These are phyloP conservation scores for Candida gorgasii DNA, from an alignment of 805 yeast genomes.

Conservation along the genomic window DNA sequence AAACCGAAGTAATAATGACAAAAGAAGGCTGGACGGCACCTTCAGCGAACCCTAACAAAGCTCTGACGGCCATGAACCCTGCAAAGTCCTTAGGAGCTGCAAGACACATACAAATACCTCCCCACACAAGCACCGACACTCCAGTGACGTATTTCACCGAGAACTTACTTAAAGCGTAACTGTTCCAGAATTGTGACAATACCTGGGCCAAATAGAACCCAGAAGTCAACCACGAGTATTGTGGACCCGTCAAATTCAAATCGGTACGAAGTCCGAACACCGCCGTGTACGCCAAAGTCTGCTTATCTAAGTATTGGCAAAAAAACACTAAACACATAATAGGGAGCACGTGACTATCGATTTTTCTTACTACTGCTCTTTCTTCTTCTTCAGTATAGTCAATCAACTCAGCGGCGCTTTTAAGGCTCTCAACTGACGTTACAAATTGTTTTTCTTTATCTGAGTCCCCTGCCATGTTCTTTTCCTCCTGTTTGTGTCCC, in stretches of 20 bases:
- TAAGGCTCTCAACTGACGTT: background rate
- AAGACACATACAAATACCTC: constrained; percentile 51
- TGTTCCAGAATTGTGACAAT: constrained; percentile 33
- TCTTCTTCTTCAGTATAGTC: constrained; percentile 13
- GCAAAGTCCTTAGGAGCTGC: constrained; percentile 54
- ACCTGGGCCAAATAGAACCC: constrained; percentile 46
- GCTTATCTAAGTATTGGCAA: constrained; percentile 60
- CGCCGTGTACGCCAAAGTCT: constrained; percentile 58
- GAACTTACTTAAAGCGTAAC: constrained; percentile 24
- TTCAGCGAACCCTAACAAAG: constrained; percentile 55
- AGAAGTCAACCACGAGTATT: constrained; percentile 39
- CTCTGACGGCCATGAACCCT: constrained; percentile 53
- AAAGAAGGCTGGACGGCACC: constrained; percentile 56
- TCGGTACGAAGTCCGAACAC: constrained; percentile 62
- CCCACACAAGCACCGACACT: constrained; percentile 52
- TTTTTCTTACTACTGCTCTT: constrained; percentile 25
- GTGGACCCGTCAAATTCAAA: constrained; percentile 36
- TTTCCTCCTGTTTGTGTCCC: background rate
- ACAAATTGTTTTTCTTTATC: background rate
- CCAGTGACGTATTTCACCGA: constrained; percentile 55
- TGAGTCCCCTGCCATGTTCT: background rate
- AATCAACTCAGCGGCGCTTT: constrained; percentile 9
- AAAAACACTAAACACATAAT: constrained; percentile 54
- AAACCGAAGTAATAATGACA: constrained; percentile 60
- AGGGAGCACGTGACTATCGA: constrained; percentile 52